These are phyloP conservation scores for Fraxinus floribunda DNA, from an alignment of 305 asterid species.

Conservation along the genomic window DNA sequence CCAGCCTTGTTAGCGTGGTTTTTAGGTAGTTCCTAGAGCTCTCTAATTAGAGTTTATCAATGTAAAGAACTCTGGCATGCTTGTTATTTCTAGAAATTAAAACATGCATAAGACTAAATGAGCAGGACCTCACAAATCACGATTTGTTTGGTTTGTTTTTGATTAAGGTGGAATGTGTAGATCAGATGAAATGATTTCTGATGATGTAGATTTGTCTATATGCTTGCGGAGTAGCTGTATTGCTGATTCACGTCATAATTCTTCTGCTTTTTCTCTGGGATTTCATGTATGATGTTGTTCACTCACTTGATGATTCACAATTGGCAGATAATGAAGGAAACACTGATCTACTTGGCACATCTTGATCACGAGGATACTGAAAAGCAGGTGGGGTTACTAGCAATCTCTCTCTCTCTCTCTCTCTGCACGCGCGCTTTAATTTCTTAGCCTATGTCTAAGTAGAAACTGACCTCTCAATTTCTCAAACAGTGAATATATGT, in stretches of 20 bases:
- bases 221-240: background rate
- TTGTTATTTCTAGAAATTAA: background rate
- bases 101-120: background rate
- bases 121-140: background rate
- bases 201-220: background rate
- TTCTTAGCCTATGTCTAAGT: background rate
- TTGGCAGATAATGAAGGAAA: slow-evolving; percentile 96
- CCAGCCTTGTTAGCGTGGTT: background rate
- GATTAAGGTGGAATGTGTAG: background rate
- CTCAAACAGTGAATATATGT: background rate
- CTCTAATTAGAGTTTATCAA: background rate
- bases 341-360: slow-evolving; percentile 90
- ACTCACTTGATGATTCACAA: slow-evolving; percentile 7
- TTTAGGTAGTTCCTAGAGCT: background rate
- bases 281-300: background rate
- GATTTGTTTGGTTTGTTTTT: background rate
- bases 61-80: background rate
- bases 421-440: background rate
- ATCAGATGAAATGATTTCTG: background rate
- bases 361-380: slow-evolving; percentile 98
- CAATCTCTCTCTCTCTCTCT: background rate
- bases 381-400: slow-evolving; percentile 60
- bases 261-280: slow-evolving; percentile 15
- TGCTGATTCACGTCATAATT: slow-evolving; percentile 11
- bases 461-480: background rate